Conservation (phyloP, 768 basidiomycete genomes). For the Macrolepiota albuminosa region DNA sequence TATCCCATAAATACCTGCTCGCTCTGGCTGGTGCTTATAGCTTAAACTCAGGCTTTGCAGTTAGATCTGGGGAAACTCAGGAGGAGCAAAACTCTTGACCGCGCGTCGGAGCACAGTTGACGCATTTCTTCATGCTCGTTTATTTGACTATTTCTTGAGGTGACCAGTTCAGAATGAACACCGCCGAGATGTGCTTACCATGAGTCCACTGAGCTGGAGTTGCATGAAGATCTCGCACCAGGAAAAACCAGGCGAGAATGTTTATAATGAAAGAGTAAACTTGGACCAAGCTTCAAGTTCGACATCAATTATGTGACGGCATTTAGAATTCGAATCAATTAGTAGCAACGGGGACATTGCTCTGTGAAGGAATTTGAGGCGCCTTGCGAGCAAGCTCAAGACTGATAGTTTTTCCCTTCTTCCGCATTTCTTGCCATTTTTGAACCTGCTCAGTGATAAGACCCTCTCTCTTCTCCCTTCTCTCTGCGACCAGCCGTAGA, state of each 20-base stretch:
- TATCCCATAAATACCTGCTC: neutral
- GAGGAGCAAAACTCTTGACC: neutral
- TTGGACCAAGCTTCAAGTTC: neutral
- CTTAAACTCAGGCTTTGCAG: neutral
- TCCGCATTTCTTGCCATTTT: slow-evolving; percentile 31
- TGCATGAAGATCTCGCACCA: neutral
- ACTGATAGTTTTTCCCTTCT: slow-evolving; percentile 23
- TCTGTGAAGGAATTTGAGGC: slow-evolving; percentile 1
- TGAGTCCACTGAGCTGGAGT: neutral
- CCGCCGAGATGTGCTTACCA: neutral
- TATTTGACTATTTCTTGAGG: neutral
- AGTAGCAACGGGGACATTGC: slow-evolving; percentile 2
- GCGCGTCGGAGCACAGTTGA: neutral
- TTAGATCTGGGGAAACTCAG: neutral
- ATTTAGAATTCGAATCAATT: neutral
- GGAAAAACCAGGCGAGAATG: neutral
- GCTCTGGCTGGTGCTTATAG: neutral
- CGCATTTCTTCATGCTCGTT: neutral
- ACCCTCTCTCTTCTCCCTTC: slow-evolving; percentile 34
- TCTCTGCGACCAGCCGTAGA: slow-evolving; percentile 36
- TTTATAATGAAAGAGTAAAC: neutral
- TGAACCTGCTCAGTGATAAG: slow-evolving; percentile 30
- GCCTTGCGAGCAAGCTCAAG: slow-evolving; percentile 5
- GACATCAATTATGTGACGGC: neutral
- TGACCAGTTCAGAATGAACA: neutral